These are phyloP conservation scores for Trichoderma breve DNA, from an alignment of 2,329 filamentous ascomycete genomes.

Conservation along the genomic window DNA sequence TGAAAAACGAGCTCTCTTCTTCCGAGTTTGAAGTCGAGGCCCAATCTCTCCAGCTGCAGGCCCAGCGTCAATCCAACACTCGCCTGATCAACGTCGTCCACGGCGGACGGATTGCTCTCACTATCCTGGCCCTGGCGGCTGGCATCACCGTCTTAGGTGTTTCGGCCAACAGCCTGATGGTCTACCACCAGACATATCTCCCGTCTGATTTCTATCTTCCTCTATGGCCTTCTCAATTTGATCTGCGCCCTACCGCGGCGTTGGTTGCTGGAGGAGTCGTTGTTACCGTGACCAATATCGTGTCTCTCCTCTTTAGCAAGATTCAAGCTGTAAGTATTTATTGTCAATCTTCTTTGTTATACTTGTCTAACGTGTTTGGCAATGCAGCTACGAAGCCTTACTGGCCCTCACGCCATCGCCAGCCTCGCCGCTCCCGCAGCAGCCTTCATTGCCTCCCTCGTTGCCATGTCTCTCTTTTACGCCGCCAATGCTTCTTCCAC, in stretches of 20 bases:
- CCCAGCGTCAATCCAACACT: slow-evolving; percentile 39
- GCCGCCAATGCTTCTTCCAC: slow-evolving; percentile 51
- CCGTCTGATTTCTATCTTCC: slow-evolving; percentile 48
- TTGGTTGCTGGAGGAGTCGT: slow-evolving; percentile 52
- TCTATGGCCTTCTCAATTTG: slow-evolving; percentile 58
- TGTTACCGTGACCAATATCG: slow-evolving; percentile 47
- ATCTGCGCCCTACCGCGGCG: slow-evolving; percentile 55
- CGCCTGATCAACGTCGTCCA: slow-evolving; percentile 43
- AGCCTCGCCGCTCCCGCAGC: slow-evolving; percentile 30
- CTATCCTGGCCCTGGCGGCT: slow-evolving; percentile 48
- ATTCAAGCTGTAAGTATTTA: slow-evolving; percentile 47
- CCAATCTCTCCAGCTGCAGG: slow-evolving; percentile 35
- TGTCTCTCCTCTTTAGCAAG: slow-evolving; percentile 50
- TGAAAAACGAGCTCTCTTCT: slow-evolving; percentile 41
- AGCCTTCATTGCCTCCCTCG: slow-evolving; percentile 42
- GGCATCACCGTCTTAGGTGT: slow-evolving; percentile 54
- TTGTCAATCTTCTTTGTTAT: not conserved
- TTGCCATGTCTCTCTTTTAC: slow-evolving; percentile 58
- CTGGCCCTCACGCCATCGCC: slow-evolving; percentile 24
- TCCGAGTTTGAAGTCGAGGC: slow-evolving; percentile 52
- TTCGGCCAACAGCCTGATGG: slow-evolving; percentile 51
- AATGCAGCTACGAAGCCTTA: slow-evolving; percentile 26
- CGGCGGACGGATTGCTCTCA: slow-evolving; percentile 47
- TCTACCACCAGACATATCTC: slow-evolving; percentile 55
- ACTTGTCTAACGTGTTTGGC: not conserved